These are phyloP conservation scores for Exophiala sideris DNA, from an alignment of 2,329 filamentous ascomycete species.

Conservation along the genomic window DNA sequence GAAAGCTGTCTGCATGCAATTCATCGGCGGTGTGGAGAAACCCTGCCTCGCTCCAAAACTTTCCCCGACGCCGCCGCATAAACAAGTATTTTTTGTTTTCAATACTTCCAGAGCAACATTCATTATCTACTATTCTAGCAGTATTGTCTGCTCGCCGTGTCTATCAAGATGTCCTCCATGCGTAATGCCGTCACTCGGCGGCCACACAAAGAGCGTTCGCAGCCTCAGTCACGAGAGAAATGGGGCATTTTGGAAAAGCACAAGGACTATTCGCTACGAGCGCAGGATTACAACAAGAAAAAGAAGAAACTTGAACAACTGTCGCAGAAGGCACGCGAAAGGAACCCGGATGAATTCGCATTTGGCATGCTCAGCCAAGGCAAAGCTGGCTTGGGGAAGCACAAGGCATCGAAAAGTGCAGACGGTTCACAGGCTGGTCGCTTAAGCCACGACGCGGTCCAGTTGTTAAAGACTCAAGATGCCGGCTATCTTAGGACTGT, in stretches of 20 bases:
- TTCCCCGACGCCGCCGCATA: neutral
- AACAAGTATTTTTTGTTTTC: too few relatives aligned
- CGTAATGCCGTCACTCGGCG: conserved; percentile 69
- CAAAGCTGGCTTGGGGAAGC: conserved; percentile 41
- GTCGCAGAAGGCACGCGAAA: conserved; percentile 57
- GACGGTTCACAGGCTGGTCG: conserved; percentile 34
- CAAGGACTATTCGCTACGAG: conserved; percentile 71
- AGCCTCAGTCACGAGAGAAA: conserved; percentile 76
- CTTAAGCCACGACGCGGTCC: conserved; percentile 57
- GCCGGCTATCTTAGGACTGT: conserved; percentile 59
- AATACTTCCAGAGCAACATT: too few relatives aligned
- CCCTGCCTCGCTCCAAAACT: neutral
- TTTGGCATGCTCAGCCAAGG: conserved; percentile 60
- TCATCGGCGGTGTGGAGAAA: neutral
- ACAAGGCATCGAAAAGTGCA: conserved; percentile 44
- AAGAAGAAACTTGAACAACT: conserved; percentile 58
- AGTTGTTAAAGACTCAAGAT: conserved; percentile 65
- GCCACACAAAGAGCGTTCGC: conserved; percentile 84
- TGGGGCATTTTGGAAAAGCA: conserved; percentile 94
- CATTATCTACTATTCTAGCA: neutral
- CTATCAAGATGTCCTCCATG: conserved; percentile 54
- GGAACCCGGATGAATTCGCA: conserved; percentile 65
- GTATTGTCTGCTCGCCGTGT: conserved; percentile 9
- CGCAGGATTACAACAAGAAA: conserved; percentile 62
- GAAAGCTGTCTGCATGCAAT: neutral